phyloP scores from a whole-genome alignment of 345 rosid species.

The Ailanthus altissimus region DNA sequence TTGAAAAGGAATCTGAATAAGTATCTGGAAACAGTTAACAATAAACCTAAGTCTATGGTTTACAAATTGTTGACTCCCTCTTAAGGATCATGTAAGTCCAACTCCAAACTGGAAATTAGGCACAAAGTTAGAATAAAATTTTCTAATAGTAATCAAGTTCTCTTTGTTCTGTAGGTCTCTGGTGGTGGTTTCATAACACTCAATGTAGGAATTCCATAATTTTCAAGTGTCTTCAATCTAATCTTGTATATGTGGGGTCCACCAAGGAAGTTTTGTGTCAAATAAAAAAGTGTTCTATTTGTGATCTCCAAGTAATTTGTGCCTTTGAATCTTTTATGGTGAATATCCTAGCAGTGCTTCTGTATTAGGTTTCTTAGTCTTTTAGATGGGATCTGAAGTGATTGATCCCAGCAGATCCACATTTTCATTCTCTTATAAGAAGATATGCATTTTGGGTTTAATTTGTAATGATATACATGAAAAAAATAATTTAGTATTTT shows the following conservation, averaged over 20 bases:
- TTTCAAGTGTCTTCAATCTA: not conserved
- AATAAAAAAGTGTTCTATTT: not conserved
- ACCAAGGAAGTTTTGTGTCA: not conserved
- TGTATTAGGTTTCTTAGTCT: not conserved
- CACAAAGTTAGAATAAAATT: not conserved
- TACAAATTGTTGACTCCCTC: not conserved
- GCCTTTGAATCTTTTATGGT: not conserved
- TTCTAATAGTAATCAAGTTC: slow-evolving; percentile 2
- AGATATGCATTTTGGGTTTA: not conserved
- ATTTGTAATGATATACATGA: not conserved
- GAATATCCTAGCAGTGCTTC: not conserved
- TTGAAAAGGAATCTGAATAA: not conserved
- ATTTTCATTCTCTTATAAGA: not conserved
- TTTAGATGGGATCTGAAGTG: not conserved
- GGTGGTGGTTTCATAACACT: not conserved
- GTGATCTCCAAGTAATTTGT: not conserved
- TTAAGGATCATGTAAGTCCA: not conserved
- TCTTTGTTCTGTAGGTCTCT: not conserved
- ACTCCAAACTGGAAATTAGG: not conserved
- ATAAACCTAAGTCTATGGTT: not conserved
- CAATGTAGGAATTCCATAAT: not conserved
- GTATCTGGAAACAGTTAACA: not conserved
- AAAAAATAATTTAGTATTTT: not conserved
- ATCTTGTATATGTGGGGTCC: not conserved
- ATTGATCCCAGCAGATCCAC: not conserved